phyloP scores from a whole-genome alignment of 257 asterid genomes.

The Eucommia ulmoides region DNA sequence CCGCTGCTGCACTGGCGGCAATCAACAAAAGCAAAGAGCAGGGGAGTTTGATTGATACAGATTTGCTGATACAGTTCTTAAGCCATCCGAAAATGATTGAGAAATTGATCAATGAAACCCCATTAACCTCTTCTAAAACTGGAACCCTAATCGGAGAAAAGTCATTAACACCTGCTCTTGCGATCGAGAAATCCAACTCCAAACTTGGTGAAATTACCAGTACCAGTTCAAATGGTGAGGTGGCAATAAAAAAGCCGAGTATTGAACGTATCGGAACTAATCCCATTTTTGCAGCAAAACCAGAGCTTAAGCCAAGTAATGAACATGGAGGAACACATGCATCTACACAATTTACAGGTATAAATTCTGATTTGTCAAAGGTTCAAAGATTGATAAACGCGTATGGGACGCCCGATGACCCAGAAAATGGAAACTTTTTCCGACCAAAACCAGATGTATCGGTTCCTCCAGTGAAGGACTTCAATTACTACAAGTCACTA shows the following conservation, averaged over 20 bases:
- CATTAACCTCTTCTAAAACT: not conserved
- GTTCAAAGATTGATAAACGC: constrained; percentile 4
- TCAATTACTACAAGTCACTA: constrained; percentile 13
- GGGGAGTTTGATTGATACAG: constrained; percentile 20
- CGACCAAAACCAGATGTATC: not conserved
- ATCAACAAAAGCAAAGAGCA: constrained; percentile 15
- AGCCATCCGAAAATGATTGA: constrained; percentile 26
- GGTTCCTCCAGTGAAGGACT: constrained; percentile 14
- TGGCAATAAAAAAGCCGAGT: constrained; percentile 8
- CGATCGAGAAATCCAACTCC: constrained; percentile 7
- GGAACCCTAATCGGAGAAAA: not conserved
- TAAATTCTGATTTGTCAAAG: constrained; percentile 3
- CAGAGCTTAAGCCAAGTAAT: no score
- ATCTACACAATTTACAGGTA: constrained; percentile 4
- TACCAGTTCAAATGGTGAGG: constrained; percentile 3
- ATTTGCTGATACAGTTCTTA: constrained; percentile 24
- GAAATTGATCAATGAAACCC: constrained; percentile 16
- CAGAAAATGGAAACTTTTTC: not conserved
- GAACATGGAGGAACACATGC: constrained; percentile 21
- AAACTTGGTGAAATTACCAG: constrained; percentile 3
- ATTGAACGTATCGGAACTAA: no score
- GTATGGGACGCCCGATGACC: constrained; percentile 6
- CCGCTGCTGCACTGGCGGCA: constrained; percentile 31
- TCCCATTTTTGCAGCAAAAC: no score
- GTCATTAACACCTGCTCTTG: not conserved